Evolutionary conservation across 352 stramenopile genomes (phyloP).

Genomic region (Phytophthora brassicae): DNA sequence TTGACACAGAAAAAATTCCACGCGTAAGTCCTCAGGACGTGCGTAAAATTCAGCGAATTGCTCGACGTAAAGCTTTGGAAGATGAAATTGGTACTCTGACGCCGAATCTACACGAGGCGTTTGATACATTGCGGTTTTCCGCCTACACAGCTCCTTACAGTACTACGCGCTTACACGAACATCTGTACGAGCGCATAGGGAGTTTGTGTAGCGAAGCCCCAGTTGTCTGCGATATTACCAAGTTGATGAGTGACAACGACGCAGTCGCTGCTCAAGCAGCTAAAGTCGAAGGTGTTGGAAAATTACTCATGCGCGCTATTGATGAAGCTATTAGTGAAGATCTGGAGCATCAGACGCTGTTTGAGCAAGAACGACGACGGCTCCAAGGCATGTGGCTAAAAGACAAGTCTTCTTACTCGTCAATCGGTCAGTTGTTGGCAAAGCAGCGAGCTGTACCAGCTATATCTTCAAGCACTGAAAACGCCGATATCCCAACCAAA

Average conservation of each 20-base stretch:
- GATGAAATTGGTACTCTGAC: constrained; percentile 22
- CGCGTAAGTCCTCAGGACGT: constrained; percentile 13
- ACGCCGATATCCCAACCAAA: background rate
- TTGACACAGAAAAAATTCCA: background rate
- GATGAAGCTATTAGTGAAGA: constrained; percentile 46
- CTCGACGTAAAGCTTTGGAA: constrained; percentile 21
- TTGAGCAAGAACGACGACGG: constrained; percentile 36
- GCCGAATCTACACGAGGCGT: constrained; percentile 38
- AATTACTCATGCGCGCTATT: constrained; percentile 37
- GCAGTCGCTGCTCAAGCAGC: background rate
- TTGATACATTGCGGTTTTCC: constrained; percentile 28
- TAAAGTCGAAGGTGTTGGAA: constrained; percentile 26
- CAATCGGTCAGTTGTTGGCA: constrained; percentile 17
- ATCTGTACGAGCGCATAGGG: constrained; percentile 30
- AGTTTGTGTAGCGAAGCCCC: constrained; percentile 44
- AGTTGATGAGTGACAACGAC: background rate
- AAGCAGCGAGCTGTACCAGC: constrained; percentile 6
- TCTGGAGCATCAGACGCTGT: constrained; percentile 25
- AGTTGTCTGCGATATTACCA: constrained; percentile 41
- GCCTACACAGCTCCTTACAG: constrained; percentile 41
- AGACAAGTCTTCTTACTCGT: constrained; percentile 35
- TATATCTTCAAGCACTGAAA: background rate
- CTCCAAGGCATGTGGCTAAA: constrained; percentile 32
- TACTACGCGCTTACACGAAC: constrained; percentile 21
- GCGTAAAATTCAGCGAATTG: constrained; percentile 20